These are phyloP conservation scores for Yamadazyma olivae DNA, from an alignment of 805 yeast species.

Conservation along the genomic window DNA sequence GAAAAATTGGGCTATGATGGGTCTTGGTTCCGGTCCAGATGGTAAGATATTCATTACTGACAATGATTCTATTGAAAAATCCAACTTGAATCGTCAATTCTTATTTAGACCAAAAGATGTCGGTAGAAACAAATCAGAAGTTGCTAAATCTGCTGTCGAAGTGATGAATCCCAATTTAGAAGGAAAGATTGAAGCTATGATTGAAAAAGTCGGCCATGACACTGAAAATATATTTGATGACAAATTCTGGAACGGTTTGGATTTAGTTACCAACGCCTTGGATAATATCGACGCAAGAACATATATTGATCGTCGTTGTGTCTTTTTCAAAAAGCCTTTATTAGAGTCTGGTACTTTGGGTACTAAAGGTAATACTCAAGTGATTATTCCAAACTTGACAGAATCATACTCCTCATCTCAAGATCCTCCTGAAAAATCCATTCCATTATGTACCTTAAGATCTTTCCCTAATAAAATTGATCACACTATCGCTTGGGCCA, in stretches of 20 bases:
- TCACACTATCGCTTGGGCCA: conserved; percentile 99
- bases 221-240: conserved; percentile 86
- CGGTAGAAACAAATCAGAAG: conserved; percentile 85
- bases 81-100: conserved; percentile 94
- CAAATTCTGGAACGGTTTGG: conserved; percentile 77
- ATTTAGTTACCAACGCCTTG: conserved; percentile 92
- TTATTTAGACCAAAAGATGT: conserved; percentile 93
- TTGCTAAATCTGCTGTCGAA: conserved; percentile 80
- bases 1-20: conserved; percentile 97
- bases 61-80: conserved; percentile 92
- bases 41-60: conserved; percentile 88
- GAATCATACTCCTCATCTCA: conserved; percentile 95
- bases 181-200: conserved; percentile 71
- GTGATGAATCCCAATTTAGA: conserved; percentile 80
- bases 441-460: conserved; percentile 95
- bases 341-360: conserved; percentile 97
- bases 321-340: conserved; percentile 84
- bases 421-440: conserved; percentile 98
- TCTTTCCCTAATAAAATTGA: conserved; percentile 98
- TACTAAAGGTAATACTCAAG: conserved; percentile 98
- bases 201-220: conserved; percentile 91
- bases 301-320: conserved; percentile 95
- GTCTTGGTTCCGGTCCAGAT: conserved; percentile 86
- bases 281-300: conserved; percentile 98
- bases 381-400: conserved; percentile 87